Evolutionary conservation across 2,329 filamentous ascomycete genomes (phyloP), one percentile per base, ranked within the genome.

Genomic region (Bipolaris gigantea): DNA sequence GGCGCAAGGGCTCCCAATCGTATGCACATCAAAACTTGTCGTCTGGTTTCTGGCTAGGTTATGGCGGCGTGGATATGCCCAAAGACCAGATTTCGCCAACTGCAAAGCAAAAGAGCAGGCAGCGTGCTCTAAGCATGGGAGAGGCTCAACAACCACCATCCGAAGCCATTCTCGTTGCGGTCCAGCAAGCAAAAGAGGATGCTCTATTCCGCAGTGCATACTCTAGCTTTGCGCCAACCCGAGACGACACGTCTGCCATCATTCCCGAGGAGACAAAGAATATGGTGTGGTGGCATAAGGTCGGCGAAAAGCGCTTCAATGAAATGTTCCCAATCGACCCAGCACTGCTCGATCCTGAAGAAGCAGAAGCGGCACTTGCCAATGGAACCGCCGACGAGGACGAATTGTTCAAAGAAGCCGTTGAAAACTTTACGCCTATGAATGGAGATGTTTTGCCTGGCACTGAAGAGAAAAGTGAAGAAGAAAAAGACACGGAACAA

Each of bases 151-250:
- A 81, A 81, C 69, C 62, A 43, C 68, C 71, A 1, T 75, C 75
- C 13, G 76, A 78, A 43, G 70, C 72, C 0, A 69, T 73, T 10
- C 61, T 73, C 9, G 66, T 67, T n/a, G 74, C 74, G 13, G 62
- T 72, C 4, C 67, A 89, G 66, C 78, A 84, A 63, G 83, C 84
- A 3, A 88, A 88, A 69, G 84, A 91, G 74, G 89, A 92, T 62
- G 82, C 86, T 0, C 76, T 92, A 9, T 93, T 92, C 67, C 83
- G 88, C 27, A 85, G 87, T 50, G 89, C 87, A 1, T 93, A 92
- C 71, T 91, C 88, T 0, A 89, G 87, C 66, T 93, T 92, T 71
- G 89, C 89, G 5, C 89, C 89, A 0, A 85, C 83, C 47, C 87
- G 84, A 63, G 89, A 93, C 71, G 86, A 92, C 67, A 82, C 88